These are phyloP conservation scores for Fraxinus excelsior DNA, from an alignment of 257 asterid species.

Conservation along the genomic window DNA sequence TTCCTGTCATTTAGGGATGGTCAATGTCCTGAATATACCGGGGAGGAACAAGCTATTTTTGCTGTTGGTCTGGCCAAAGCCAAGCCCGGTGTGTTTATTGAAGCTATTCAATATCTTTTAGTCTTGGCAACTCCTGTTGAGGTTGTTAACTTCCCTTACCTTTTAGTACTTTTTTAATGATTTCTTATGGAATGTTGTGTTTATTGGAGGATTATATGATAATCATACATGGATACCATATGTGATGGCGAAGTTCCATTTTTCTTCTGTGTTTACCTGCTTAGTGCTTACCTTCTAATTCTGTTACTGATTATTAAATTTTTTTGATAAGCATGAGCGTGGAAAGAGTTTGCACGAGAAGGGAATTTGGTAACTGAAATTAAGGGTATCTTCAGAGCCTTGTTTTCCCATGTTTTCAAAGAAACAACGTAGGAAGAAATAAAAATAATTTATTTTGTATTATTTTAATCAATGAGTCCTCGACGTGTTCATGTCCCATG, in stretches of 20 bases:
- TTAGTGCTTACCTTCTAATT: not conserved
- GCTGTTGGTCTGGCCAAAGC: slow-evolving; percentile 89
- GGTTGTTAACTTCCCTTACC: slow-evolving; percentile 42
- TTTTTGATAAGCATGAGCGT: not conserved
- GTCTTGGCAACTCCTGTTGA: slow-evolving; percentile 97
- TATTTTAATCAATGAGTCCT: no score
- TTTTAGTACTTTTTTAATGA: slow-evolving; percentile 14
- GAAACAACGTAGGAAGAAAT: not conserved
- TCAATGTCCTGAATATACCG: slow-evolving; percentile 86
- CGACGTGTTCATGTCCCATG: not conserved
- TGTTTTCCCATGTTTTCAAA: not conserved
- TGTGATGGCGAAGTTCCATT: not conserved
- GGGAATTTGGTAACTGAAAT: not conserved
- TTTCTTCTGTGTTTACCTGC: not conserved
- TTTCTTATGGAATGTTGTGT: slow-evolving; percentile 14
- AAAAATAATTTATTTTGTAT: no score
- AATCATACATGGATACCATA: slow-evolving; percentile 10
- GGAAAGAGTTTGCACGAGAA: not conserved
- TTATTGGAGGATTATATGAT: not conserved
- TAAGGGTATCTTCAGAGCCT: not conserved
- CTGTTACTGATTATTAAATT: not conserved
- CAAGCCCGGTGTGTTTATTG: slow-evolving; percentile 84
- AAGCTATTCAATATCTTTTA: slow-evolving; percentile 88
- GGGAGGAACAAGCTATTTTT: slow-evolving; percentile 94
- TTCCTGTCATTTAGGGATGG: slow-evolving; percentile 70